Evolutionary conservation across 2,329 filamentous ascomycete genomes (phyloP).

Genomic region (Colletotrichum graminicola): DNA sequence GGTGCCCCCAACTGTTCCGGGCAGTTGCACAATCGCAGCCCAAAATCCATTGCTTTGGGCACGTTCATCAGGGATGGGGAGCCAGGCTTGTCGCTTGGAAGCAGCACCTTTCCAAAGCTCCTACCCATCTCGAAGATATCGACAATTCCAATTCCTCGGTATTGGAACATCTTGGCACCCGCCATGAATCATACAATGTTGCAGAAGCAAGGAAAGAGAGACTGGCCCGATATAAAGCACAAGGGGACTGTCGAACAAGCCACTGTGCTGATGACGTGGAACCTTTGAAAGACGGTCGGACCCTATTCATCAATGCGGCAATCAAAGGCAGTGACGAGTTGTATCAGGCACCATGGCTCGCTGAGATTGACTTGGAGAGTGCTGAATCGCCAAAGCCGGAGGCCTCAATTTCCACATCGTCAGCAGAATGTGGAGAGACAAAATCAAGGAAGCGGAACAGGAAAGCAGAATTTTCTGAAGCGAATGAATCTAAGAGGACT

Average conservation of each 20-base stretch:
- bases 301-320: slow-evolving; percentile 71
- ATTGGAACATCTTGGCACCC: slow-evolving; percentile 51
- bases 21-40: slow-evolving; percentile 60
- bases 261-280: slow-evolving; percentile 49
- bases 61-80: slow-evolving; percentile 73
- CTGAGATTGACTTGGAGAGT: slow-evolving; percentile 63
- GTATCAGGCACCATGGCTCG: slow-evolving; percentile 62
- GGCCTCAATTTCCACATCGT: too few relatives aligned
- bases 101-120: slow-evolving; percentile 35
- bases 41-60: slow-evolving; percentile 67
- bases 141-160: slow-evolving; percentile 55
- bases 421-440: too few relatives aligned
- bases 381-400: too few relatives aligned
- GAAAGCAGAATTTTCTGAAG: too few relatives aligned
- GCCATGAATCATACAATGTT: slow-evolving; percentile 42
- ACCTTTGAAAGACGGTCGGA: slow-evolving; percentile 57
- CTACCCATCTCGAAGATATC: slow-evolving; percentile 57
- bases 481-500: too few relatives aligned
- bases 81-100: slow-evolving; percentile 63
- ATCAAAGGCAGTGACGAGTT: slow-evolving; percentile 59
- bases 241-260: slow-evolving; percentile 54
- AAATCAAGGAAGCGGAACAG: too few relatives aligned
- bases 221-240: slow-evolving; percentile 44
- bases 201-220: slow-evolving; percentile 38
- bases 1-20: slow-evolving; percentile 59